These are phyloP conservation scores for Laguncularia racemosa DNA, from an alignment of 345 rosid species.

Conservation along the genomic window DNA sequence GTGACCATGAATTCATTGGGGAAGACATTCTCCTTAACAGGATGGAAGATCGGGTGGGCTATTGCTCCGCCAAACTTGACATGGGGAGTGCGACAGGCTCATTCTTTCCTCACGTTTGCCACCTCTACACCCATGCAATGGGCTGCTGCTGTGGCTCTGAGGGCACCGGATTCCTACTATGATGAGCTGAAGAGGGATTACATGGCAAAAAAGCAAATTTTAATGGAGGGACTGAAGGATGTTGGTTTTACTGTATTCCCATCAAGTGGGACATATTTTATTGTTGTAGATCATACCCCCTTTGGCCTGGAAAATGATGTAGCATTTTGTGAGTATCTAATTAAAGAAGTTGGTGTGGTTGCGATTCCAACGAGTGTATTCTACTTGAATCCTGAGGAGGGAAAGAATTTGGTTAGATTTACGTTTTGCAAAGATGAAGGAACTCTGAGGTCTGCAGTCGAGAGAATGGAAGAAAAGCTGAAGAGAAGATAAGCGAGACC, in stretches of 20 bases:
- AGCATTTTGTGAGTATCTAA: slow-evolving; percentile 79
- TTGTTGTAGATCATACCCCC: slow-evolving; percentile 84
- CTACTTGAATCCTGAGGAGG: slow-evolving; percentile 88
- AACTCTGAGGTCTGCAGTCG: slow-evolving; percentile 73
- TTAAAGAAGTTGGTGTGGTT: slow-evolving; percentile 92
- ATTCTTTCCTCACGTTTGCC: slow-evolving; percentile 81
- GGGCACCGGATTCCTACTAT: slow-evolving; percentile 74
- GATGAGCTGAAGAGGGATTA: slow-evolving; percentile 73
- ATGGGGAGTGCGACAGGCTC: slow-evolving; percentile 93
- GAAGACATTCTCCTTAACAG: slow-evolving; percentile 89
- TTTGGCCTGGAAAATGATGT: slow-evolving; percentile 72
- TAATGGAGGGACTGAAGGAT: slow-evolving; percentile 74
- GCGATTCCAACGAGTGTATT: slow-evolving; percentile 91
- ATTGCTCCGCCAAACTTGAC: slow-evolving; percentile 82
- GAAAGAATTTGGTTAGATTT: slow-evolving; percentile 90
- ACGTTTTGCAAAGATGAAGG: slow-evolving; percentile 93
- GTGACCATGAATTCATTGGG: slow-evolving; percentile 92
- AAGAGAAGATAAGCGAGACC: slow-evolving; percentile 30
- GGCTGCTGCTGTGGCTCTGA: slow-evolving; percentile 67
- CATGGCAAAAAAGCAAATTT: slow-evolving; percentile 63
- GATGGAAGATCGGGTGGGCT: slow-evolving; percentile 99
- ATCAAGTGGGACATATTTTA: slow-evolving; percentile 91
- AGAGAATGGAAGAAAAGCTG: slow-evolving; percentile 84
- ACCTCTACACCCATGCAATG: slow-evolving; percentile 81
- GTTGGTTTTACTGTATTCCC: slow-evolving; percentile 89